Base-by-base conservation (phyloP, 768 basidiomycete species). In the Nidularia pulvinata region DNA sequence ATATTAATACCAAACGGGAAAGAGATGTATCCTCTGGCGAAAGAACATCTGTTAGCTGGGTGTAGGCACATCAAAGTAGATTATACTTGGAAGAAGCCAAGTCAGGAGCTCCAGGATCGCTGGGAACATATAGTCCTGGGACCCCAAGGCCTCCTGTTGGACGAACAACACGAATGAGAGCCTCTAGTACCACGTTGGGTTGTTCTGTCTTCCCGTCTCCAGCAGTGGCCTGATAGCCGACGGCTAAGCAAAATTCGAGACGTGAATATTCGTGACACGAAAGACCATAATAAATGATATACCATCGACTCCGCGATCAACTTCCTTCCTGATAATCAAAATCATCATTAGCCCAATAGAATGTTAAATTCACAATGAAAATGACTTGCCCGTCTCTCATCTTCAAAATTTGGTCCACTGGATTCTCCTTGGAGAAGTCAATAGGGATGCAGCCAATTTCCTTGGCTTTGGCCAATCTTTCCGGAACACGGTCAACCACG, bases 101-200 rank as follows among this genome's bases (percentile, higher is more conserved):
- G 58, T 81, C 79, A 7, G 79, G 78, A 14, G 81, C 82, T 14
- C 81, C 81, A 1, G 82, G 82, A 57, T 83, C 82, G 51, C 71
- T 77, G 14, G 81, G 80, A 5, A 84, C 82, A 54, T 82, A 82
- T 5, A 83, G 62, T 1, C 82, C 81, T 0, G 82, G 82, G 55
- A 83, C 78, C 2, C 82, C 82, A n/a, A 84, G 68, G 5, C 82
- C 81, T 1, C 81, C 82, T 16, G 80, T 81, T 11, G 81, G 75
- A 32, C 79, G 75, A 1, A 81, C 79, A 36, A 80, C 78, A n/a
- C 69, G 65, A 53, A 83, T 78, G 33, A 83, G 70, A 10, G 68
- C 73, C 55, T 80, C 78, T 22, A 84, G 71, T 5, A 84, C 78
- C 1, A 67, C 74, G 57, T 81, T 84, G 6, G 82, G 82, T 58